Evolutionary conservation across 306 rosid species (phyloP), one percentile per base, ranked within the genome.

Genomic region (Vigna trinervia): DNA sequence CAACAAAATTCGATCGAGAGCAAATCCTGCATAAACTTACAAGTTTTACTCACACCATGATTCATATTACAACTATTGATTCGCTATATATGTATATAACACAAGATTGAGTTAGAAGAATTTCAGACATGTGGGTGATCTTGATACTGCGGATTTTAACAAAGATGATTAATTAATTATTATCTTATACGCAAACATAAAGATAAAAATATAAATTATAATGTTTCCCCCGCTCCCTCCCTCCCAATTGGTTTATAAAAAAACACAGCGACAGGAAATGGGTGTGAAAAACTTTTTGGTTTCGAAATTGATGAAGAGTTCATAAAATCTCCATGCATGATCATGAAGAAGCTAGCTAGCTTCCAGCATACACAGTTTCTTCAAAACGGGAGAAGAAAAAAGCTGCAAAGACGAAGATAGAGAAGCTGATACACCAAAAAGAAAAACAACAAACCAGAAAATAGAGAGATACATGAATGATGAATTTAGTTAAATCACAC

Each of bases 281-380:
- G 38, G 75, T 82, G 59, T 56, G 9, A 50, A 39, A 54, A 75
- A 46, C 23, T 61, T 59, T 39, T 62, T 75, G 72, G 74, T 69
- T 81, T 50, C 12, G 12, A 19, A 51, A 34, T 48, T 74, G 73
- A 71, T 58, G 71, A 26, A 8, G 43, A 59, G 75, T 71, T 63
- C 23, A 58, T 26, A 54, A 48, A 71, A 75, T 79, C 70, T 56
- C 43, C 81, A 67, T 76, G 85, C 74, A 79, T 52, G 80, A 82
- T 71, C 74, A 41, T 11, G 59, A 47, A 43, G 22, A 56, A 73
- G 52, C 74, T 58, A 22, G 46, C 78, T 65, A 64, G 22, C 28
- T 61, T 14, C 11, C 67, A 60, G 67, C 67, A 60, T 6, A 32
- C 67, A 60, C 2, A 6, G 69, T 15, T n/a, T 17, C 19, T 59